Percentiles rank a stretch among this genome's conserved stretches.
These are phyloP conservation scores for Plasmodium reichenowi DNA, from an alignment of 169 alveolate species.

Conservation along the genomic window DNA sequence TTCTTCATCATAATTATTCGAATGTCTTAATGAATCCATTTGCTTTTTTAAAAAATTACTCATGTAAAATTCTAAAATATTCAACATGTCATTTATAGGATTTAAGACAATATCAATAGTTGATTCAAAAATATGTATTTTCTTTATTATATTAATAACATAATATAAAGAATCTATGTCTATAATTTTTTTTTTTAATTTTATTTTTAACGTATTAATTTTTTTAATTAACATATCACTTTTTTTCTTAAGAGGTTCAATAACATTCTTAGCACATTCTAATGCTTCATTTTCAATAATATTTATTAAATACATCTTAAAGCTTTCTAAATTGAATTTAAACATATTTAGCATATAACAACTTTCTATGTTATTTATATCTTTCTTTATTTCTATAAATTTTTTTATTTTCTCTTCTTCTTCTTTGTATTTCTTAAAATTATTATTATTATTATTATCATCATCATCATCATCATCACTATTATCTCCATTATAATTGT, in stretches of 20 bases:
- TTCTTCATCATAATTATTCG: conserved; percentile 57
- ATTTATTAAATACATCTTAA: conserved; percentile 62
- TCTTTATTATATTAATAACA: conserved; percentile 64
- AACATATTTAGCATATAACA: conserved; percentile 39
- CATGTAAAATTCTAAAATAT: conserved; percentile 70
- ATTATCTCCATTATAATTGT: not conserved
- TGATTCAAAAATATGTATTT: conserved; percentile 67
- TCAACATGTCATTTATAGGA: conserved; percentile 62
- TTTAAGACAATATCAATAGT: conserved; percentile 66
- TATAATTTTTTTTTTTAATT: conserved; percentile 45
- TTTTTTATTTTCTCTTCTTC: conserved; percentile 71
- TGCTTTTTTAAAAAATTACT: conserved; percentile 68
- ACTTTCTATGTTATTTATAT: conserved; percentile 68
- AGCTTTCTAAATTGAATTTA: conserved; percentile 69
- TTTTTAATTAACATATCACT: conserved; percentile 69
- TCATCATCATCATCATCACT: not conserved
- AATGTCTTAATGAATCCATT: conserved; percentile 33
- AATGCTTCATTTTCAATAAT: conserved; percentile 68
- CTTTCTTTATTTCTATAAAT: conserved; percentile 62
- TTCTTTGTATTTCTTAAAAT: conserved; percentile 28
- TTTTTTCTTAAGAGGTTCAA: conserved; percentile 57
- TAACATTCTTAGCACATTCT: conserved; percentile 68
- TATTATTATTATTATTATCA: not conserved
- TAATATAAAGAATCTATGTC: conserved; percentile 71
- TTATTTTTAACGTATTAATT: conserved; percentile 40